Percentiles rank a stretch among this genome's conserved stretches.
Conservation (phyloP, 768 basidiomycete species). For the Leccinellum rugosiceps region DNA sequence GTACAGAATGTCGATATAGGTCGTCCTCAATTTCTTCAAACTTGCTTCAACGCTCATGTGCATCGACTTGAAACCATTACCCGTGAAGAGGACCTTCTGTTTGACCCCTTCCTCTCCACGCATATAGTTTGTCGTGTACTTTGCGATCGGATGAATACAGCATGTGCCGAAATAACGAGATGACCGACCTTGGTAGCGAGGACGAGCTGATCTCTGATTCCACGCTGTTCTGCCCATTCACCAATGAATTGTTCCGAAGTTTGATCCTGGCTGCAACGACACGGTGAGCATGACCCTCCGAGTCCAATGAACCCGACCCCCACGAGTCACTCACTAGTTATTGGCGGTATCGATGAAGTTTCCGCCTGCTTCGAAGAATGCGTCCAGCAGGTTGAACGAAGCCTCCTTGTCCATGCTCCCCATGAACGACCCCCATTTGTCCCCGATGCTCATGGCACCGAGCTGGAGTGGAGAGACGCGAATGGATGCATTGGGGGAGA, state of each 20-base stretch:
- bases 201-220: conserved; percentile 43
- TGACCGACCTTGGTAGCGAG: conserved; percentile 39
- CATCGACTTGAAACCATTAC: conserved; percentile 48
- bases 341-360: conserved; percentile 51
- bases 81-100: conserved; percentile 40
- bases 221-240: conserved; percentile 43
- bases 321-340: conserved; percentile 33
- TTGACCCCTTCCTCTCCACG: conserved; percentile 5
- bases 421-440: conserved; percentile 37
- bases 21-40: conserved; percentile 23
- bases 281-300: background rate
- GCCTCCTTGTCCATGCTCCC: conserved; percentile 44
- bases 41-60: conserved; percentile 35
- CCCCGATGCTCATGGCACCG: conserved; percentile 48
- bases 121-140: conserved; percentile 26
- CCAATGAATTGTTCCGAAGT: conserved; percentile 44
- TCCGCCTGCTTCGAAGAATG: conserved; percentile 43
- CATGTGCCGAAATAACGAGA: background rate
- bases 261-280: conserved; percentile 34
- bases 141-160: background rate
- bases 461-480: conserved; percentile 48
- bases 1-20: conserved; percentile 22
- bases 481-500: conserved; percentile 41
- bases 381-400: conserved; percentile 45
- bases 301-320: background rate